Evolutionary conservation across 176 grass and related monocot genomes (phyloP), one percentile per base, ranked within the genome.

Genomic region (Musa troglodytarum): DNA sequence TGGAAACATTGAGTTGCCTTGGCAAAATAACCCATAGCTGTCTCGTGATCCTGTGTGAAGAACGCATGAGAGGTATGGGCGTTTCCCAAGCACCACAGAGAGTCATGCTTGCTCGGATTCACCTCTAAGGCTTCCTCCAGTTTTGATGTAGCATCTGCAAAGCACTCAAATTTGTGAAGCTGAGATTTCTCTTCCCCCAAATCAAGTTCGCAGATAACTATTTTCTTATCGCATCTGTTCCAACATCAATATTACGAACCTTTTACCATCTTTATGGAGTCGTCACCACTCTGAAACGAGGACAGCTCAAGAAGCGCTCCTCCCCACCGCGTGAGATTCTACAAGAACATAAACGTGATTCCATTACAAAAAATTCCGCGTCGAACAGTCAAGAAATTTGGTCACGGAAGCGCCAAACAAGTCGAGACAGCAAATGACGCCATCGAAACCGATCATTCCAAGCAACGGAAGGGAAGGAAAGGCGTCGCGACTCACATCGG

Each of bases 301-400:
- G 80, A 74, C 26, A 86, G 69, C 73, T 82, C 75, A 25, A 86
- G 84, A 74, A 86, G 84, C 28, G 84, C 79, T 12, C 75, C 75
- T 82, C 84, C 84, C 84, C 80, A 86, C 56, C 75, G 79, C 34
- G 84, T 86, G n/a, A 86, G 79, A 82, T 86, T 86, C 84, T 86
- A 51, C 68, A 21, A 78, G 62, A 53, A 61, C 9, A 19, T 78
- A 20, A 77, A 66, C 58, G 55, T 13, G 17, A 77, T 3, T 29
- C 8, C 50, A 10, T 43, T 43, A 43, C 34, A 3, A 43, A 43
- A 0, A 43, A 43, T 6, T 6, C 34, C 4, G 34, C 34, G 6
- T 0, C 4, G 34, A 43, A 6, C 4, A 43, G 34, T 43, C 34
- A 43, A 6, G 4, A 43, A 43, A 43, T 43, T 43, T 43, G 34